Conservation (phyloP, 352 stramenopile species). For the Phytophthora podocarpi region DNA sequence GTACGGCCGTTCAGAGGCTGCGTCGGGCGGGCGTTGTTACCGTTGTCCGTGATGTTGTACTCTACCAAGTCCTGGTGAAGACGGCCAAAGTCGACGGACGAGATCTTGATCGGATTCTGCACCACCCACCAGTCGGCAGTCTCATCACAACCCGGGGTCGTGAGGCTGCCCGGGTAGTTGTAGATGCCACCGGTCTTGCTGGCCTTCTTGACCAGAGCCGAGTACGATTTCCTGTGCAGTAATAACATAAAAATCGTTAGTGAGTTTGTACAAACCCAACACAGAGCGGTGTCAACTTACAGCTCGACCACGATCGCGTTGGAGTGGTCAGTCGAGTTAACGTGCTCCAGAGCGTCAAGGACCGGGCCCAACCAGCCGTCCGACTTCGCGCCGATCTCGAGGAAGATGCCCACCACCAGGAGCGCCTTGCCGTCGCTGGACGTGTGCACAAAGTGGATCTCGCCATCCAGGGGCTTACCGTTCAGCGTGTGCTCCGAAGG, state of each 20-base stretch:
- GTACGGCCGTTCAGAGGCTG: slow-evolving; percentile 48
- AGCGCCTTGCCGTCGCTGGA: slow-evolving; percentile 40
- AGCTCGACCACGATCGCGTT: slow-evolving; percentile 27
- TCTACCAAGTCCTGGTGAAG: slow-evolving; percentile 40
- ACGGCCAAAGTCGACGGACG: slow-evolving; percentile 32
- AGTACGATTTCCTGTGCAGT: slow-evolving; percentile 41
- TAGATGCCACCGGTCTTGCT: slow-evolving; percentile 29
- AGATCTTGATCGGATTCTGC: slow-evolving; percentile 53
- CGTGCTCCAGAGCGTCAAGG: slow-evolving; percentile 37
- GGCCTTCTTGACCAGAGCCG: slow-evolving; percentile 20
- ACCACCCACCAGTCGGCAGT: slow-evolving; percentile 73
- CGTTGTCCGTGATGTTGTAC: slow-evolving; percentile 45
- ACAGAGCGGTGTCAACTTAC: slow-evolving; percentile 19
- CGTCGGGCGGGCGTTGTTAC: slow-evolving; percentile 48
- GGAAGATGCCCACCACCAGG: slow-evolving; percentile 50
- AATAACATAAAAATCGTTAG: slow-evolving; percentile 8
- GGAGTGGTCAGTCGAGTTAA: slow-evolving; percentile 23
- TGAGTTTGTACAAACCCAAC: neutral
- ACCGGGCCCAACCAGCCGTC: slow-evolving; percentile 40
- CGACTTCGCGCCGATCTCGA: slow-evolving; percentile 18
- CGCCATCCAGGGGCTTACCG: slow-evolving; percentile 46
- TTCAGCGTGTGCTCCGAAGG: slow-evolving; percentile 66
- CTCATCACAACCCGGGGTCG: slow-evolving; percentile 56
- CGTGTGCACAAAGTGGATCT: slow-evolving; percentile 69
- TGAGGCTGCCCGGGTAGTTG: slow-evolving; percentile 79